Evolutionary conservation across 2,329 filamentous ascomycete species (phyloP).

Genomic region (Byssoonygena ceratinophila): DNA sequence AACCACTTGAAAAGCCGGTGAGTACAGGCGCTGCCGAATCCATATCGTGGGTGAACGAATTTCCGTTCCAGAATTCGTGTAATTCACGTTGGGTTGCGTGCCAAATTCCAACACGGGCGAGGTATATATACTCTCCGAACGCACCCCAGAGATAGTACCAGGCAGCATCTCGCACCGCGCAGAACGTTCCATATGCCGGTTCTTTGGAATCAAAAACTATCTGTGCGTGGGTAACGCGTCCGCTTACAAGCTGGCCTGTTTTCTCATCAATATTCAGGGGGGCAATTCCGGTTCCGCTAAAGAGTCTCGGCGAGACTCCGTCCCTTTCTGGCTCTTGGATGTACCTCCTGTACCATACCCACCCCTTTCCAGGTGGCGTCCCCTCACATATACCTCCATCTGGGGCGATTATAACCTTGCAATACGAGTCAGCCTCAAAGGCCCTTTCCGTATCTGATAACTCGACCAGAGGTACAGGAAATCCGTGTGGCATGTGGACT

Average conservation of each 20-base stretch:
- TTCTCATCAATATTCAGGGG: slow-evolving; percentile 9
- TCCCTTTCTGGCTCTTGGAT: not conserved
- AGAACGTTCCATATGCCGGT: slow-evolving; percentile 17
- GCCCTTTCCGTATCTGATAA: slow-evolving; percentile 11
- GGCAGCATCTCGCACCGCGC: slow-evolving; percentile 9
- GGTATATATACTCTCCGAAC: slow-evolving; percentile 13
- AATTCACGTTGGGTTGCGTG: slow-evolving; percentile 10
- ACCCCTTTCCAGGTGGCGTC: slow-evolving; percentile 10
- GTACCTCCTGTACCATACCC: slow-evolving; percentile 14
- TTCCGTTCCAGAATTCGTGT: slow-evolving; percentile 16
- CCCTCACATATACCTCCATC: slow-evolving; percentile 13
- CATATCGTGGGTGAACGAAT: slow-evolving; percentile 11
- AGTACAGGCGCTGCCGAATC: slow-evolving; percentile 10
- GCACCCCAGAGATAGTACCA: slow-evolving; percentile 16
- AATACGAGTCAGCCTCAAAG: slow-evolving; percentile 1
- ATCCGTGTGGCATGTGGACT: slow-evolving; percentile 6
- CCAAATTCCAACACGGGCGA: slow-evolving; percentile 13
- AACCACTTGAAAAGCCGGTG: slow-evolving; percentile 11
- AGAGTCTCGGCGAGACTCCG: not conserved
- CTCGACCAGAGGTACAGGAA: slow-evolving; percentile 8
- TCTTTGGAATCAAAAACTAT: slow-evolving; percentile 11
- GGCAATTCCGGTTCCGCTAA: slow-evolving; percentile 14
- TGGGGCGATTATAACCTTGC: slow-evolving; percentile 8
- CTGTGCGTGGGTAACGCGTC: slow-evolving; percentile 5
- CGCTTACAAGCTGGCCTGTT: slow-evolving; percentile 5